Evolutionary conservation across 768 basidiomycete genomes (phyloP).

Genomic region (Phylloporus arenicola): DNA sequence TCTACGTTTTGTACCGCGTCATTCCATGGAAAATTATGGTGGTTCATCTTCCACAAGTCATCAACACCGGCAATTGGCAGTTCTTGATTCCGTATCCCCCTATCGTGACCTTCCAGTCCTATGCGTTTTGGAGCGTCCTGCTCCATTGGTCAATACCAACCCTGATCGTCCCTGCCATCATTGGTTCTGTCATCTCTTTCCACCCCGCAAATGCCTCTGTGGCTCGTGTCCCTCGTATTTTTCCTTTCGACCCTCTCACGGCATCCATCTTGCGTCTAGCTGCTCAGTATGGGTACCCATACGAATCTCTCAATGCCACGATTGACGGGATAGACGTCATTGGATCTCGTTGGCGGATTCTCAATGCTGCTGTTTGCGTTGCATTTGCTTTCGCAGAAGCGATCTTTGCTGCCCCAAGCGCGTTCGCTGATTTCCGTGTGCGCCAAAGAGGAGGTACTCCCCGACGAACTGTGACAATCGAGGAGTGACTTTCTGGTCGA

Average conservation of each 20-base stretch:
- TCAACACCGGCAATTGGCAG: slow-evolving; percentile 7
- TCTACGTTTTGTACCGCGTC: slow-evolving; percentile 46
- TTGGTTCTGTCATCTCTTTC: slow-evolving; percentile 62
- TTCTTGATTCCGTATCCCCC: slow-evolving; percentile 46
- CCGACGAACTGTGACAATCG: slow-evolving; percentile 16
- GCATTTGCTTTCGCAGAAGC: slow-evolving; percentile 70
- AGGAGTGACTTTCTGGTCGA: slow-evolving; percentile 13
- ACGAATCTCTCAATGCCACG: slow-evolving; percentile 19
- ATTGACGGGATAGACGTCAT: slow-evolving; percentile 47
- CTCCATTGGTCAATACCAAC: slow-evolving; percentile 62
- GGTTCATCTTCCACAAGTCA: slow-evolving; percentile 13
- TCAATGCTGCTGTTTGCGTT: slow-evolving; percentile 49
- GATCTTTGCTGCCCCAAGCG: slow-evolving; percentile 43
- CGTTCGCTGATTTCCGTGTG: slow-evolving; percentile 28
- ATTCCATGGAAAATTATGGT: slow-evolving; percentile 48
- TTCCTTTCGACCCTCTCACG: slow-evolving; percentile 55
- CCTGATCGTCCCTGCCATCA: slow-evolving; percentile 50
- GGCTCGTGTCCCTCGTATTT: slow-evolving; percentile 17
- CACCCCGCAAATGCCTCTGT: slow-evolving; percentile 35
- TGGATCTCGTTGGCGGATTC: slow-evolving; percentile 50
- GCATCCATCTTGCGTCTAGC: slow-evolving; percentile 62
- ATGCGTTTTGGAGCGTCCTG: slow-evolving; percentile 49
- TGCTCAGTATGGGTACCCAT: slow-evolving; percentile 55
- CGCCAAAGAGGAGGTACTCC: slow-evolving; percentile 21
- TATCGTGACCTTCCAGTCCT: slow-evolving; percentile 37